Evolutionary conservation across 768 basidiomycete genomes (phyloP), one percentile per base, ranked within the genome.

Genomic region (Auricularia sp.): DNA sequence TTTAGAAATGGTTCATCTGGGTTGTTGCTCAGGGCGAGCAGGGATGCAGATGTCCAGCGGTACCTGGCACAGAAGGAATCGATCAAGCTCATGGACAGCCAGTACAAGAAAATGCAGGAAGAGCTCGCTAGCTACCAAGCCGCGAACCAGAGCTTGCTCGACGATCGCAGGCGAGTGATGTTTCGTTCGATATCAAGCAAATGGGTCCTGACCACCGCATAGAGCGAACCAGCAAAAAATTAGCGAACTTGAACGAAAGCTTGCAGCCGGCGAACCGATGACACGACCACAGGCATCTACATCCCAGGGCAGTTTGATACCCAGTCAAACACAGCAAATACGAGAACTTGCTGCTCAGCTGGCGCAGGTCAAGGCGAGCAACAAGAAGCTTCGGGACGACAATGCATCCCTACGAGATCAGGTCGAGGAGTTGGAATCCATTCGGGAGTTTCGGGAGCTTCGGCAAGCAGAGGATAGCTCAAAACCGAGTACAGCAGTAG

Each of bases 11-110:
- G 29, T 29, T 29, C 2, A 29, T 29, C 29, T 29, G 29, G 29
- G 29, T 29, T 29, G 29, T 29, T 29, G 29, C 29, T 29, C 29
- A 29, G 29, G n/a, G 35, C 60, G 21, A 61, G 12, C 66, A 93
- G 91, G 88, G 88, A 91, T 66, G 78, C 77, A 29, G 90, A 92
- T 70, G 89, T 90, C 67, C 78, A 80, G 63, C 87, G 80, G 68
- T 87, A 87, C 66, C 88, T 86, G 64, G 81, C 83, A 58, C 81
- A 84, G 47, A 84, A 79, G 42, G 82, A 84, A 51, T 78, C 86
- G 64, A 79, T 90, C 16, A 77, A 81, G 47, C 68, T 75, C 2
- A 79, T 90, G 75, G 80, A 80, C 61, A 82, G 78, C 69, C 78
- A 80, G 64, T 86, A 82, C 70, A 81, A 80, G 71, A 85, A 90